Evolutionary conservation across 2,329 filamentous ascomycete genomes (phyloP).

Genomic region (Stemphylium lycopersici): DNA sequence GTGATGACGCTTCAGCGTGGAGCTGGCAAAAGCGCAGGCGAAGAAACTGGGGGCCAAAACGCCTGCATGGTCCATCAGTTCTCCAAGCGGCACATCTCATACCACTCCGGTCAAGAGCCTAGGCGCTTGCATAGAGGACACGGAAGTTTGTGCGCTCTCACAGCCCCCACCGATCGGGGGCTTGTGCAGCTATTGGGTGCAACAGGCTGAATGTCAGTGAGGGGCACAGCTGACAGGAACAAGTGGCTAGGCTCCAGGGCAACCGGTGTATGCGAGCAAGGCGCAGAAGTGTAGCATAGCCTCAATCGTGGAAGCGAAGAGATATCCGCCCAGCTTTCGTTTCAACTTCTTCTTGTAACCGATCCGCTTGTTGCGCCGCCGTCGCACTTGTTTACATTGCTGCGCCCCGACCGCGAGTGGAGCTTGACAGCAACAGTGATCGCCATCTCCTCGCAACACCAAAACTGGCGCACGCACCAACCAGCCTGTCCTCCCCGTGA

Average conservation of each 20-base stretch:
- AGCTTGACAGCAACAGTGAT: slow-evolving; percentile 25
- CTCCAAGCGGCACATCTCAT: slow-evolving; percentile 13
- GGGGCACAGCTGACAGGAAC: slow-evolving; percentile 25
- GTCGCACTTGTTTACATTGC: slow-evolving; percentile 6
- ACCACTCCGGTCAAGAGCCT: slow-evolving; percentile 28
- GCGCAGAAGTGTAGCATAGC: slow-evolving; percentile 27
- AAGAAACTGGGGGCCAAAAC: slow-evolving; percentile 21
- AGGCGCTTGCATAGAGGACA: slow-evolving; percentile 13
- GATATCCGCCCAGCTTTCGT: slow-evolving; percentile 13
- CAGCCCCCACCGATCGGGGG: slow-evolving; percentile 28
- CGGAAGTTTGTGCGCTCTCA: slow-evolving; percentile 20
- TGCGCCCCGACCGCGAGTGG: slow-evolving; percentile 30
- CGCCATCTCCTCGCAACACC: slow-evolving; percentile 20
- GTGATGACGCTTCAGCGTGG: slow-evolving; percentile 25
- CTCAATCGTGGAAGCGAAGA: slow-evolving; percentile 20
- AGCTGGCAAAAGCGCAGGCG: slow-evolving; percentile 5
- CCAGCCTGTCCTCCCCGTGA: slow-evolving; percentile 31
- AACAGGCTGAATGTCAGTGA: slow-evolving; percentile 28
- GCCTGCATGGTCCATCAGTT: slow-evolving; percentile 14
- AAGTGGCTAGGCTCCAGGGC: slow-evolving; percentile 28
- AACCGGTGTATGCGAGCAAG: slow-evolving; percentile 8
- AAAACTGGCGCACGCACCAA: slow-evolving; percentile 22
- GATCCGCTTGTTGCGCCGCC: slow-evolving; percentile 24
- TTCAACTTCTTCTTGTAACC: slow-evolving; percentile 24
- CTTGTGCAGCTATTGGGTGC: slow-evolving; percentile 23